phyloP scores from a whole-genome alignment of 78 protist species.

The Isochrysis galbana region DNA sequence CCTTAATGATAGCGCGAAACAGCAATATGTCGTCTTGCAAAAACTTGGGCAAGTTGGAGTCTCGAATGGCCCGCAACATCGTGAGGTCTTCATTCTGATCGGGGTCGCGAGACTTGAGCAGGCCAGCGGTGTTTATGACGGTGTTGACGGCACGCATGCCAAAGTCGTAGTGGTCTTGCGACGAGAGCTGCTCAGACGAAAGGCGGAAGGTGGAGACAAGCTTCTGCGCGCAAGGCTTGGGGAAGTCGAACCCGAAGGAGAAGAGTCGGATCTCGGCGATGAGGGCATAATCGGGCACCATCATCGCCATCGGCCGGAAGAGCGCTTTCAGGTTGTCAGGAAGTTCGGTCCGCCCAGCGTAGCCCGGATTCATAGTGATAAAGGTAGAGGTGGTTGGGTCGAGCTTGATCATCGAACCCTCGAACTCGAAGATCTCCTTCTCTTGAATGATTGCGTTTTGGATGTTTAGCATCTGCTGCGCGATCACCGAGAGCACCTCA shows the following conservation, averaged over 20 bases:
- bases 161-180: conserved; percentile 78
- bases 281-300: conserved; percentile 78
- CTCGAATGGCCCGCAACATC: conserved; percentile 82
- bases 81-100: conserved; percentile 67
- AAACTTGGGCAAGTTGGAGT: conserved; percentile 91
- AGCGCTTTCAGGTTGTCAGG: conserved; percentile 87
- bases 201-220: conserved; percentile 74
- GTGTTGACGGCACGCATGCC: conserved; percentile 94
- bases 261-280: conserved; percentile 77
- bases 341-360: conserved; percentile 78
- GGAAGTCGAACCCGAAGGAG: conserved; percentile 73
- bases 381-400: conserved; percentile 57
- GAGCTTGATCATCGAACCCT: conserved; percentile 50
- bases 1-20: conserved; percentile 41
- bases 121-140: conserved; percentile 82
- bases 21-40: conserved; percentile 70
- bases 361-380: conserved; percentile 89
- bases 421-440: conserved; percentile 43
- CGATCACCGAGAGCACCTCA: conserved; percentile 84
- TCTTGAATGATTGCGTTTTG: conserved; percentile 57
- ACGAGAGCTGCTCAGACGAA: conserved; percentile 76
- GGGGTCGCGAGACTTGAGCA: conserved; percentile 67
- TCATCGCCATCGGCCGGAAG: conserved; percentile 75
- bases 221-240: conserved; percentile 53
- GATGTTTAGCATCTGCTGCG: conserved; percentile 82